A percentile compares a stretch with the other conserved stretches of the same genome.
Evolutionary conservation across 2,329 filamentous ascomycete species (phyloP).

Genomic region (Emmonsia crescens): DNA sequence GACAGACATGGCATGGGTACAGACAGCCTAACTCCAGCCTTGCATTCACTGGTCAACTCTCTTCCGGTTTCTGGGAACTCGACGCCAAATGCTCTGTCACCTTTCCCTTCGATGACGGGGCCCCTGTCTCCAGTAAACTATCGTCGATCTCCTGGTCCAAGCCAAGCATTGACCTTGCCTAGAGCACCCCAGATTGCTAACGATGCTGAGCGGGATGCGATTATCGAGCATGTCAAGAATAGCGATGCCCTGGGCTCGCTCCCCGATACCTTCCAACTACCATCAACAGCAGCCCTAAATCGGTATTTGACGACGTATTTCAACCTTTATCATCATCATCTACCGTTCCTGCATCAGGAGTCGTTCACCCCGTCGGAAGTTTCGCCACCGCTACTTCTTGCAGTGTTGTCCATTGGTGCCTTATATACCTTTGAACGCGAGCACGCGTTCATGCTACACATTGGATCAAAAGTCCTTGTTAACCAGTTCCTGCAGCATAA

Average conservation of each 20-base stretch:
- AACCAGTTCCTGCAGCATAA: slow-evolving; percentile 97
- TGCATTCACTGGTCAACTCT: slow-evolving; percentile 63
- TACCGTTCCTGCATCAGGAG: slow-evolving; percentile 87
- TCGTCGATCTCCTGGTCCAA: slow-evolving; percentile 57
- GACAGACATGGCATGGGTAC: slow-evolving; percentile 50
- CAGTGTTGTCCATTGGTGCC: slow-evolving; percentile 88
- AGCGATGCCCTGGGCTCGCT: slow-evolving; percentile 73
- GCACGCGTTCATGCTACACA: slow-evolving; percentile 92
- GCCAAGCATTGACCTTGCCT: slow-evolving; percentile 52
- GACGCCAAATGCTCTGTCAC: slow-evolving; percentile 63
- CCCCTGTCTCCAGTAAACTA: slow-evolving; percentile 60
- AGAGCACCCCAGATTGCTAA: slow-evolving; percentile 69
- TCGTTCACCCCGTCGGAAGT: slow-evolving; percentile 75
- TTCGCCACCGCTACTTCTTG: slow-evolving; percentile 73
- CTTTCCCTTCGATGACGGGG: slow-evolving; percentile 57
- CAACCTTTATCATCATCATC: slow-evolving; percentile 88
- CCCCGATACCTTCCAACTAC: slow-evolving; percentile 80
- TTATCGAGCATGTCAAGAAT: slow-evolving; percentile 74
- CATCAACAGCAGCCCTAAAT: slow-evolving; percentile 69
- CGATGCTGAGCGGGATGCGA: slow-evolving; percentile 74
- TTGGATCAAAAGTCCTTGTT: slow-evolving; percentile 92
- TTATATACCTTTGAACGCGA: slow-evolving; percentile 96
- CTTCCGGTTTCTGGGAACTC: slow-evolving; percentile 57
- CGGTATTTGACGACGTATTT: slow-evolving; percentile 94
- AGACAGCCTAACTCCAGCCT: slow-evolving; percentile 52